Evolutionary conservation across 1,284 basidiomycete species (phyloP).

Genomic region (Phaffia rhodozyma): DNA sequence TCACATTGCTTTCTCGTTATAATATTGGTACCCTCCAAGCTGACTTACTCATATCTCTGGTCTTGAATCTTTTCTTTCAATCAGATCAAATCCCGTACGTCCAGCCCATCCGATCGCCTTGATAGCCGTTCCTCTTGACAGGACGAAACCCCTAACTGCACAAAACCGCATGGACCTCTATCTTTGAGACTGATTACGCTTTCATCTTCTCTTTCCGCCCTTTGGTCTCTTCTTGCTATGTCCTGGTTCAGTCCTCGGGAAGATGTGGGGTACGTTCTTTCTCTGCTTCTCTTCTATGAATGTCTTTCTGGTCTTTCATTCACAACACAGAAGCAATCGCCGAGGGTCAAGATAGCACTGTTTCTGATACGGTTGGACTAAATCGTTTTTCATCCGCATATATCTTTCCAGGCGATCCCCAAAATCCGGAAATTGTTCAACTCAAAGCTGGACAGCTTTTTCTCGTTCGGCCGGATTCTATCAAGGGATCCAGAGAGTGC

Average conservation of each 20-base stretch:
- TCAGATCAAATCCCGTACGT: no score
- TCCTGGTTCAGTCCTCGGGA: slow-evolving; percentile 59
- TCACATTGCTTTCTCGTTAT: no score
- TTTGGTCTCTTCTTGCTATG: not conserved
- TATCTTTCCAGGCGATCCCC: slow-evolving; percentile 37
- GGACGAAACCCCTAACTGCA: not conserved
- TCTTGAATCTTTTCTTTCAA: no score
- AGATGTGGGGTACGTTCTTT: slow-evolving; percentile 72
- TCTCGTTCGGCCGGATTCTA: slow-evolving; percentile 77
- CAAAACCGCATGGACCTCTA: not conserved
- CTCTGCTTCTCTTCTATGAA: not conserved
- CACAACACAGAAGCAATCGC: slow-evolving; percentile 17
- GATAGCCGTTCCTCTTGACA: no score
- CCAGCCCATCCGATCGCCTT: no score
- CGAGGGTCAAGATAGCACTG: slow-evolving; percentile 49
- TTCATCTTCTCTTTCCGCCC: not conserved
- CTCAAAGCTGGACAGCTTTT: slow-evolving; percentile 85
- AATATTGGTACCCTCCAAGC: no score
- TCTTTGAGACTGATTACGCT: not conserved
- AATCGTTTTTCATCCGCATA: not conserved
- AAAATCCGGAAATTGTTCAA: slow-evolving; percentile 86
- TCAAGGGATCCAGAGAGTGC: slow-evolving; percentile 90
- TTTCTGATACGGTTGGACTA: not conserved
- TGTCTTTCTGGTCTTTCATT: slow-evolving; percentile 22
- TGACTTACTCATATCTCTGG: no score